A percentile compares a stretch with the other conserved stretches of the same genome.
Evolutionary conservation across 2,329 filamentous ascomycete species (phyloP).

Genomic region (Periconia macrospinosa): DNA sequence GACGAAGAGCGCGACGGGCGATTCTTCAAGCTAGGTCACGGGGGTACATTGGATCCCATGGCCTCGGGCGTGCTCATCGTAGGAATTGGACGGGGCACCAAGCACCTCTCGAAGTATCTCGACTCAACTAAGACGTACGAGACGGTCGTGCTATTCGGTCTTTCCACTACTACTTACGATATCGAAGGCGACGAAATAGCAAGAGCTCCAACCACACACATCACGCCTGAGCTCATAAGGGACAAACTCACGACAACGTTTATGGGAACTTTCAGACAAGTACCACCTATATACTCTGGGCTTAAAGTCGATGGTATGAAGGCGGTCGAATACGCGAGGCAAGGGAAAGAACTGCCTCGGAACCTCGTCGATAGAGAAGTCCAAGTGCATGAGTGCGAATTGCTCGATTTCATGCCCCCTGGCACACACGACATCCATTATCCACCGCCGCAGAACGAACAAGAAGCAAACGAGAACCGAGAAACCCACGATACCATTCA

Average conservation of each 20-base stretch:
- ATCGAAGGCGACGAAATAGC: conserved; percentile 21
- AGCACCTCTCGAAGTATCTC: conserved; percentile 27
- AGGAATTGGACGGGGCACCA: conserved; percentile 34
- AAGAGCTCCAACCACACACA: conserved; percentile 14
- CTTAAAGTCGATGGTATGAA: conserved; percentile 34
- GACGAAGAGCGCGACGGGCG: conserved; percentile 17
- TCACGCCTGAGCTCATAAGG: conserved; percentile 22
- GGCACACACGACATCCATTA: conserved; percentile 22
- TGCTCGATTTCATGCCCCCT: conserved; percentile 27
- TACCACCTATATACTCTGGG: conserved; percentile 32
- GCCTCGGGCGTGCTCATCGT: conserved; percentile 34
- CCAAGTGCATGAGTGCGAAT: conserved; percentile 27
- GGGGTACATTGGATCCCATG: conserved; percentile 34
- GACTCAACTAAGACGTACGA: conserved; percentile 33
- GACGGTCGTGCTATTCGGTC: conserved; percentile 29
- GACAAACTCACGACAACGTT: conserved; percentile 19
- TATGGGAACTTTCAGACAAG: conserved; percentile 25
- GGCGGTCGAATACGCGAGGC: conserved; percentile 31
- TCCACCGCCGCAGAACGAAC: conserved; percentile 2
- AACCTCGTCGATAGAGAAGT: conserved; percentile 30
- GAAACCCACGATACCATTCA: background rate
- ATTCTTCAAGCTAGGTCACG: conserved; percentile 33
- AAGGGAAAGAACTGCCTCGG: conserved; percentile 26
- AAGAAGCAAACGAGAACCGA: background rate
- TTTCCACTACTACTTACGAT: conserved; percentile 35